Base-by-base conservation (phyloP, 2,329 filamentous ascomycete species). In the Cytospora mali region DNA sequence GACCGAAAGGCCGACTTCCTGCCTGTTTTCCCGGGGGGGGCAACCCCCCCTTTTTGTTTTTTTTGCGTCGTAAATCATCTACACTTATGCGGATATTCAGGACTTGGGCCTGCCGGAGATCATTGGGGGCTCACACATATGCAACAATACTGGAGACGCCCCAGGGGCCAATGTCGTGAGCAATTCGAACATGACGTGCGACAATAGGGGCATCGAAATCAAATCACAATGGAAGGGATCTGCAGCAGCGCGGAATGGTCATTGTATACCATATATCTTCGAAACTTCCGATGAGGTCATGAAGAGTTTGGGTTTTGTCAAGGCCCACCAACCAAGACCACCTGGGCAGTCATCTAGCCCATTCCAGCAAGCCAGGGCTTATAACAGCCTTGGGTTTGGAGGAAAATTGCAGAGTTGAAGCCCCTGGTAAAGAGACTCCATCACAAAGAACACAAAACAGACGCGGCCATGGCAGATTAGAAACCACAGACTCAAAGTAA, bases 401-500 rank as follows among this genome's bases (percentile, higher is more conserved):
- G 33, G 33, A 10, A 52, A 52, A 29, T 28, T 48, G 58, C 39
- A 35, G 28, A 54, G 50, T 27, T 28, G 57, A 18, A 35, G 42
- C 21, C 42, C 42, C 42, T 18, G 21, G 42, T 21, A 13, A 21
- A 18, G 21, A 28, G 35, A 33, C 39, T 48, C 50, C 58, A 48
- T 60, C 58, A 60, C 58, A 42, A 54, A 35, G 35, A 49, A 54
- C 58, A 60, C 58, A 60, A 60, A 46, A 60, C 35, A 60, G 50
- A 60, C 51, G 50, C 50, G 50, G 58, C 58, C 50, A 60, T 51
- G 58, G 52, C 58, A 60, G 48, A 60, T 27, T 50, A 52, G 50
- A 58, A 58, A 62, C 60, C 55, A 55, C 46, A 62, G 56, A 58
- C 60, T 57, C 54, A 57, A 62, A 62, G 59, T 62, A 62, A 62